Base-by-base conservation (phyloP, 1,284 basidiomycete species). In the Cryptococcus jaspeensis region DNA sequence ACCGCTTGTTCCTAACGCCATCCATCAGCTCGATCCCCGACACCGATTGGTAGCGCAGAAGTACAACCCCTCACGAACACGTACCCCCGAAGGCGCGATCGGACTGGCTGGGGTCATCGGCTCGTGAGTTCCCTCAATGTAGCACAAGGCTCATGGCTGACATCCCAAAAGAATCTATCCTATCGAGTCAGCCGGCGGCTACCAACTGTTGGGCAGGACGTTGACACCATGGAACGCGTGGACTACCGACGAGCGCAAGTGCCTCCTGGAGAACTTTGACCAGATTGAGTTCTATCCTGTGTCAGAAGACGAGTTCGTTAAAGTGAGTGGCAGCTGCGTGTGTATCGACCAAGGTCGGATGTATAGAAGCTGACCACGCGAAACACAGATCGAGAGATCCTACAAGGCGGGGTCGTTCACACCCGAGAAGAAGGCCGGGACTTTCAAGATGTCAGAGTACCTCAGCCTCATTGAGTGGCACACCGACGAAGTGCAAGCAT, bases 101-200 rank as follows among this genome's bases (percentile, higher is more conserved):
- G 48, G 48, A 15, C 20, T 50, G 6, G 48, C 48, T 4, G 48
- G 48, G 36, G 38, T 46, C 45, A 46, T 46, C 23, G 45, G 45
- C 23, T 23, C 45, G 45, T 46, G 25, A 20, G 45, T 32, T 25
- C n/a, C n/a, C n/a, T n/a, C n/a, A n/a, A n/a, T n/a, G n/a, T n/a
- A n/a, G n/a, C n/a, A n/a, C n/a, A n/a, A n/a, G n/a, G n/a, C n/a
- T n/a, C n/a, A n/a, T n/a, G n/a, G n/a, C n/a, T n/a, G n/a, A n/a
- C n/a, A n/a, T n/a, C n/a, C n/a, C n/a, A n/a, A n/a, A 12, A 46
- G 48, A 9, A 50, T 50, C 16, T 50, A 50, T 38, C 48, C 48
- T 5, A 50, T 50, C 25, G 48, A 32, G 16, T 50, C 48, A 20
- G 36, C 48, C n/a, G 48, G 48, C 25, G 48, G 48, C 15, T 37